A percentile compares a stretch with the other conserved stretches of the same genome.
phyloP scores from a whole-genome alignment of 306 rosid genomes.

The Cucumis cinereus region DNA sequence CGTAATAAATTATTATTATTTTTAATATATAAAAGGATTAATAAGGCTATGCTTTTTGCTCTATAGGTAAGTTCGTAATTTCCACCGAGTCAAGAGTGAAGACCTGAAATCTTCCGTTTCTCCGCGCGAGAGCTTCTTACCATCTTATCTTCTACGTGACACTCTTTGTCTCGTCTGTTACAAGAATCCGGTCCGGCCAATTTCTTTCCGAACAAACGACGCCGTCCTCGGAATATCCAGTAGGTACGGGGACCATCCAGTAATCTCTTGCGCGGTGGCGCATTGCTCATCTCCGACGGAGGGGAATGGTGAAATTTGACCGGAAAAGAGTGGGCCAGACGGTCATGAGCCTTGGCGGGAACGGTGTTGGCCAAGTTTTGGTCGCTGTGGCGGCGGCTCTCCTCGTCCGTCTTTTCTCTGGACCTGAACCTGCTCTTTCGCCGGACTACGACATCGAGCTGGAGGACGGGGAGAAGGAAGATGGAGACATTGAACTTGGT shows the following conservation, averaged over 20 bases:
- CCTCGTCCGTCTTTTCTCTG: conserved; percentile 59
- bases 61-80: not conserved
- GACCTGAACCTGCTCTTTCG: conserved; percentile 51
- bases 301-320: conserved; percentile 34
- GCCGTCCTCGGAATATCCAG: not conserved
- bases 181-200: not conserved
- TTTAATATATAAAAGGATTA: too few species aligned
- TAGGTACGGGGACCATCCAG: not conserved
- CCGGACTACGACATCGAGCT: conserved; percentile 27
- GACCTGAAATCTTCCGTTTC: not conserved
- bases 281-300: not conserved
- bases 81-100: not conserved
- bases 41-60: too few species aligned
- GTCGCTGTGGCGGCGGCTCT: conserved; percentile 55
- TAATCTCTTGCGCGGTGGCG: not conserved
- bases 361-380: conserved; percentile 56
- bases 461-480: conserved; percentile 17
- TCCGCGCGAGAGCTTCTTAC: not conserved
- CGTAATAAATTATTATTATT: too few species aligned
- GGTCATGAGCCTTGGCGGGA: conserved; percentile 43
- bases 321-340: conserved; percentile 50
- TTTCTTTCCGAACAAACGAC: not conserved
- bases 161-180: not conserved
- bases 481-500: conserved; percentile 9
- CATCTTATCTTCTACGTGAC: not conserved